Percentiles rank a stretch among this genome's conserved stretches.
Conservation (phyloP, 2,329 filamentous ascomycete species). For the Periconia digitata region DNA sequence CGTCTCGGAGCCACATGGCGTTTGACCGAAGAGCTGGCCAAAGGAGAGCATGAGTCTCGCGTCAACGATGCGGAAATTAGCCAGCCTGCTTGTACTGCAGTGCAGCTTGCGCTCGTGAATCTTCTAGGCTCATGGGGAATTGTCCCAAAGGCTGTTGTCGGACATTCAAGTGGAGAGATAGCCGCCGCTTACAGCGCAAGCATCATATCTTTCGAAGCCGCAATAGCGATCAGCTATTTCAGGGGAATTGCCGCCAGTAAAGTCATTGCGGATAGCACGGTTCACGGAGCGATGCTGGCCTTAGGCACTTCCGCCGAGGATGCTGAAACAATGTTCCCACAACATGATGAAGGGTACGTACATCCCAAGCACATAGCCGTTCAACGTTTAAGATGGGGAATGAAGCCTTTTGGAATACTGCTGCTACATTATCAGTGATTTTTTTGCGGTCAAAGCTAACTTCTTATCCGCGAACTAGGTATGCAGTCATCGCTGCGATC, state of each 20-base stretch:
- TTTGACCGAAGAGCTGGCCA: not conserved
- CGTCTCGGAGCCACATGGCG: not conserved
- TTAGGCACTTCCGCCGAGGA: slow-evolving; percentile 28
- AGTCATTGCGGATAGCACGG: not conserved
- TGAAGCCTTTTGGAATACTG: too few species aligned
- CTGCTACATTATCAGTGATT: too few species aligned
- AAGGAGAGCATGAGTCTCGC: not conserved
- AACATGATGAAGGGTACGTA: too few species aligned
- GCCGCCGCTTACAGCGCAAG: slow-evolving; percentile 21
- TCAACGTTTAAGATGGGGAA: too few species aligned
- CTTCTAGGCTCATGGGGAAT: slow-evolving; percentile 11
- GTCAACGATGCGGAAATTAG: slow-evolving; percentile 11
- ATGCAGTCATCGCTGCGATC: slow-evolving; percentile 25
- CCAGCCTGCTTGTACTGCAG: slow-evolving; percentile 17
- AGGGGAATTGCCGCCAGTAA: not conserved
- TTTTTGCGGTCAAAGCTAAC: too few species aligned
- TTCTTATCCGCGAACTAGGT: slow-evolving; percentile 17
- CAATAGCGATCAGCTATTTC: not conserved
- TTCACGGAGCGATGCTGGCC: slow-evolving; percentile 33
- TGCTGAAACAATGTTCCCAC: slow-evolving; percentile 5
- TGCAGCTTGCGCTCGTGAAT: slow-evolving; percentile 21
- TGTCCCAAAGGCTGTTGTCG: slow-evolving; percentile 14
- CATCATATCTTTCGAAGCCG: not conserved
- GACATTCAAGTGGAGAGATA: slow-evolving; percentile 26
- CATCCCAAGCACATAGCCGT: too few species aligned